Conservation (phyloP, 257 asterid genomes). For the Paulownia fortunei region DNA sequence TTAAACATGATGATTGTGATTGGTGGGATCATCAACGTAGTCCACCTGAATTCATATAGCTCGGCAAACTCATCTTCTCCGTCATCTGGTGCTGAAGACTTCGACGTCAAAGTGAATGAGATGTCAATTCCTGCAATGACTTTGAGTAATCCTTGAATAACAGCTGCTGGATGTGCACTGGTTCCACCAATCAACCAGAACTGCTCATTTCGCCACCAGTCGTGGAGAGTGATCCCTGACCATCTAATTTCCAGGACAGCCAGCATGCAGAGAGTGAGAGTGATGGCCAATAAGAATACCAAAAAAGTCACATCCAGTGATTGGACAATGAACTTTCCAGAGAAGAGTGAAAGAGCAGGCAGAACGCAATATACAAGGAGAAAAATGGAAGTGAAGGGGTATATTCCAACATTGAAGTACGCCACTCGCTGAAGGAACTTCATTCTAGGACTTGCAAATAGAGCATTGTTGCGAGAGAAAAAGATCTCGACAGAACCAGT, state of each 20-base stretch:
- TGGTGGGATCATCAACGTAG: constrained; percentile 81
- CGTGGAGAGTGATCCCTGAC: constrained; percentile 89
- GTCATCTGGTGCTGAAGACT: constrained; percentile 71
- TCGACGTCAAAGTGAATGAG: constrained; percentile 84
- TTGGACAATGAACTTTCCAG: constrained; percentile 88
- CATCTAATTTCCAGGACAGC: constrained; percentile 84
- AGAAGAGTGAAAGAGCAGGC: constrained; percentile 88
- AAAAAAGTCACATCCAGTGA: constrained; percentile 69
- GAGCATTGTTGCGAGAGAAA: constrained; percentile 84
- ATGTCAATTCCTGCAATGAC: constrained; percentile 89
- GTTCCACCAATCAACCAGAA: constrained; percentile 97
- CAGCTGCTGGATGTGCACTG: constrained; percentile 93
- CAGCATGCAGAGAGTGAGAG: constrained; percentile 67
- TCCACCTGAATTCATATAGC: constrained; percentile 87
- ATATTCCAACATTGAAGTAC: constrained; percentile 86
- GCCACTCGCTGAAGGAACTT: constrained; percentile 87
- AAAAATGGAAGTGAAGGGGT: constrained; percentile 87
- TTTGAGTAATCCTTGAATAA: constrained; percentile 80
- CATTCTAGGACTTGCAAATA: constrained; percentile 79
- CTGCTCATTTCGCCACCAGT: constrained; percentile 98
- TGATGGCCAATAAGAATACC: constrained; percentile 58
- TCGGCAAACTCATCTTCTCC: constrained; percentile 82
- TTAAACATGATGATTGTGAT: constrained; percentile 78
- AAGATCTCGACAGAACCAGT: constrained; percentile 97
- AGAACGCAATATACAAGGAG: constrained; percentile 78